These are phyloP conservation scores for Alternaria hordeiaustralica DNA, from an alignment of 2,329 filamentous ascomycete species.

Conservation along the genomic window DNA sequence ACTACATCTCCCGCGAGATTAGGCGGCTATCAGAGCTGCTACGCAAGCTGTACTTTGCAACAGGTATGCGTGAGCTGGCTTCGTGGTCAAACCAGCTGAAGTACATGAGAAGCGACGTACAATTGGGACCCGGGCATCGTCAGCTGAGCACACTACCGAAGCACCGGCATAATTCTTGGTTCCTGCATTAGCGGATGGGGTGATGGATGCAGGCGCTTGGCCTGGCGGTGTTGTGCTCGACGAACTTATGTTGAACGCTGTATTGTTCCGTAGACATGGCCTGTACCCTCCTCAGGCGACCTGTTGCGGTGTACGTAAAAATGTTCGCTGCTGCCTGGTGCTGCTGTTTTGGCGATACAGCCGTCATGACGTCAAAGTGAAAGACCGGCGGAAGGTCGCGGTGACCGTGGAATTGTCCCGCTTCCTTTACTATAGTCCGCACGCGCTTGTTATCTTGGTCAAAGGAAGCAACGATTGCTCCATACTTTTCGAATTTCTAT, in stretches of 20 bases:
- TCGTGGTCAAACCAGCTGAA: conserved; percentile 10
- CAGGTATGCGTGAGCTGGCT: conserved; percentile 10
- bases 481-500: neutral
- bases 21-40: conserved; percentile 12
- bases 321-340: neutral
- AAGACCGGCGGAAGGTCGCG: neutral
- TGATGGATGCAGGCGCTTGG: neutral
- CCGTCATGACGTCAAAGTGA: neutral
- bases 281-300: neutral
- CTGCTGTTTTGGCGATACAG: neutral
- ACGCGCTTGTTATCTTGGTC: neutral
- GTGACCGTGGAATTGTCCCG: neutral
- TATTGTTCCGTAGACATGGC: neutral
- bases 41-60: conserved; percentile 1
- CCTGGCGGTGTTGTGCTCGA: neutral
- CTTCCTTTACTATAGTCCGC: neutral
- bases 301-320: neutral
- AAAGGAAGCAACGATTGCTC: neutral
- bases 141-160: conserved; percentile 1
- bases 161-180: neutral
- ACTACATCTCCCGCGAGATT: conserved; percentile 17
- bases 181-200: neutral
- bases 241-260: neutral
- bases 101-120: conserved; percentile 12
- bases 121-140: conserved; percentile 5